These are phyloP conservation scores for Colletotrichum agaves DNA, from an alignment of 2,329 filamentous ascomycete genomes.

Conservation along the genomic window DNA sequence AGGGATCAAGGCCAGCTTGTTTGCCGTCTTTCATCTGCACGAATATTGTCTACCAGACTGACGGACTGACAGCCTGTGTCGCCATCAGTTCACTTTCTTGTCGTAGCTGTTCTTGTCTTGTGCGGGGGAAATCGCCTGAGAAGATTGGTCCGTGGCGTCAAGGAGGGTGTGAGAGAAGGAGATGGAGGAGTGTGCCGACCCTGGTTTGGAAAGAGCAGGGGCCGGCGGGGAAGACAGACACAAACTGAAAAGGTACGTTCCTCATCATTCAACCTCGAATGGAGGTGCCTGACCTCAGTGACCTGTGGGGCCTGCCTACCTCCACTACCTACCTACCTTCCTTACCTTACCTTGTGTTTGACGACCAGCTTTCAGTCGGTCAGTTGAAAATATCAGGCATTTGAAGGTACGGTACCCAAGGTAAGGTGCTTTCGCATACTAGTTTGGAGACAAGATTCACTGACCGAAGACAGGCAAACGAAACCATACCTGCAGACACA, in stretches of 20 bases:
- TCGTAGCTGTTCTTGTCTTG: constrained; percentile 2
- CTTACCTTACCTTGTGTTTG: no score
- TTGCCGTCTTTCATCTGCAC: background rate
- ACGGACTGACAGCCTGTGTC: background rate
- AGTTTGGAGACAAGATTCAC: no score
- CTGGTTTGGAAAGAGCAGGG: background rate
- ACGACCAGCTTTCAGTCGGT: no score
- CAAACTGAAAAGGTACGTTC: background rate
- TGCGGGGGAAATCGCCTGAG: constrained; percentile 14
- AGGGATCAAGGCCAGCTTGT: constrained; percentile 7
- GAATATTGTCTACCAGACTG: background rate
- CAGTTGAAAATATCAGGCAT: no score
- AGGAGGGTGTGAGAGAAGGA: background rate
- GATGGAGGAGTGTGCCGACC: background rate
- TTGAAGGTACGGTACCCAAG: no score
- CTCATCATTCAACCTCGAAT: no score
- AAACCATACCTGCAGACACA: background rate
- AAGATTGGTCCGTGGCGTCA: constrained; percentile 13
- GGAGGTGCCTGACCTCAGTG: no score
- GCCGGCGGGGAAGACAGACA: background rate
- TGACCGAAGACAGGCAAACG: background rate
- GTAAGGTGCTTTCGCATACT: no score
- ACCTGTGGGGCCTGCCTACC: no score
- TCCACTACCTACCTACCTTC: no score
- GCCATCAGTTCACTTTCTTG: constrained; percentile 4